phyloP scores from a whole-genome alignment of 352 stramenopile genomes.

The Thraustochytrium striatum region DNA sequence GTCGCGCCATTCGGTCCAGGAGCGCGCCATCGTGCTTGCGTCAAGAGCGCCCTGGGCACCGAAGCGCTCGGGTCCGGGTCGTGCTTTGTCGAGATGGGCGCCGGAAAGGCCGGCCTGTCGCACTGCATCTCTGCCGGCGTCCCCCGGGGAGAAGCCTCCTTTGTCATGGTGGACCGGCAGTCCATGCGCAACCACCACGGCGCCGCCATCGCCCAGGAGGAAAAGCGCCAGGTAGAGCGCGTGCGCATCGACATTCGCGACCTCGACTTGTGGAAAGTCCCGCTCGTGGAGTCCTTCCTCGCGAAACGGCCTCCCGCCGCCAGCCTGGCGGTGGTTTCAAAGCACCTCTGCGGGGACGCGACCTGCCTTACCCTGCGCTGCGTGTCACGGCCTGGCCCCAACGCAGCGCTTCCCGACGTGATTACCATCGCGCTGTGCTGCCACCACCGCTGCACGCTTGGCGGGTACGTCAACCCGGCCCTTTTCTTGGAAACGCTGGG shows the following conservation, averaged over 20 bases:
- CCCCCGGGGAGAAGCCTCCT: background rate
- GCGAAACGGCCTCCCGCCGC: background rate
- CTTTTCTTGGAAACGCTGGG: background rate
- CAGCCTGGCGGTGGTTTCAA: background rate
- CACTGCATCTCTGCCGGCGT: slow-evolving; percentile 1
- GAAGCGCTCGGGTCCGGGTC: background rate
- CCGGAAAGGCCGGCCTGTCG: slow-evolving; percentile 27
- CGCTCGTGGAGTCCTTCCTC: background rate
- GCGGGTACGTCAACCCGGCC: background rate
- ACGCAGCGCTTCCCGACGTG: background rate
- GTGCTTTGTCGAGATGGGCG: slow-evolving; percentile 24
- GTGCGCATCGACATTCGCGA: slow-evolving; percentile 33
- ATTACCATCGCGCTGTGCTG: slow-evolving; percentile 37
- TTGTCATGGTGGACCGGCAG: slow-evolving; percentile 6
- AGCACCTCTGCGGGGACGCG: slow-evolving; percentile 30
- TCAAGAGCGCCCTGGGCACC: no score
- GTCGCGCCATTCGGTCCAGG: no score
- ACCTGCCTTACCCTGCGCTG: slow-evolving; percentile 20
- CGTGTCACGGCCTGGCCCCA: background rate
- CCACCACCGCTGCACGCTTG: background rate
- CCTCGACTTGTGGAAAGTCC: slow-evolving; percentile 31
- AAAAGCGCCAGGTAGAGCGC: background rate
- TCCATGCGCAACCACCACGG: background rate
- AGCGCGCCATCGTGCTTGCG: no score
- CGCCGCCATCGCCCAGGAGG: background rate